Evolutionary conservation across 306 rosid genomes (phyloP).

Genomic region (Morella rubra): DNA sequence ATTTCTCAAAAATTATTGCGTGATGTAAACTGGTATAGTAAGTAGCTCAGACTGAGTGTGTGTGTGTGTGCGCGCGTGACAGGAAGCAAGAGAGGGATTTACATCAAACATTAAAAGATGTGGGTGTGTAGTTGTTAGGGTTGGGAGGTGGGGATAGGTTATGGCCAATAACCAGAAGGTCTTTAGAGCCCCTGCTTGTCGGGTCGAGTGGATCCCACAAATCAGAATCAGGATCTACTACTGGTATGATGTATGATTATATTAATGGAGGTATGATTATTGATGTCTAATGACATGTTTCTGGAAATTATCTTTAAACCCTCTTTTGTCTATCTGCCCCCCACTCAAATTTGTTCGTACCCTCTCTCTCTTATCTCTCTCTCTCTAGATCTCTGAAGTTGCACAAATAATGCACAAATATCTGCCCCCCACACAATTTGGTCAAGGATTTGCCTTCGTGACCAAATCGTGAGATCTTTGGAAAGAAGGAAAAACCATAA

Average conservation of each 20-base stretch:
- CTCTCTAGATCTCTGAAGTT: no score
- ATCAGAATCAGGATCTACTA: slow-evolving; percentile 80
- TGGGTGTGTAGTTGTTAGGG: slow-evolving; percentile 65
- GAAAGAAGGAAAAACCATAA: no score
- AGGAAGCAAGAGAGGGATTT: slow-evolving; percentile 25
- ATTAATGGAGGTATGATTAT: slow-evolving; percentile 39
- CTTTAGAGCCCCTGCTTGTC: slow-evolving; percentile 45
- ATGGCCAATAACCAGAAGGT: slow-evolving; percentile 67
- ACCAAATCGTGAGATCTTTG: no score
- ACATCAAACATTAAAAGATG: slow-evolving; percentile 44
- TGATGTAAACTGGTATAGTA: slow-evolving; percentile 36
- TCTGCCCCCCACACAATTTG: no score
- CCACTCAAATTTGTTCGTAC: slow-evolving; percentile 33
- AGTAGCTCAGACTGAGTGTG: slow-evolving; percentile 31
- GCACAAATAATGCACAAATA: no score
- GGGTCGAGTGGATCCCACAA: slow-evolving; percentile 74
- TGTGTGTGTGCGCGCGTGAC: slow-evolving; percentile 19
- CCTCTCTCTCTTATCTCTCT: no score
- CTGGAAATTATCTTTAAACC: slow-evolving; percentile 26
- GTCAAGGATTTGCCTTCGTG: no score
- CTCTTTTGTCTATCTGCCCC: slow-evolving; percentile 38
- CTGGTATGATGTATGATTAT: slow-evolving; percentile 65
- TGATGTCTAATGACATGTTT: slow-evolving; percentile 35
- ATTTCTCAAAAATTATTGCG: slow-evolving; percentile 40
- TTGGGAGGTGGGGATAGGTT: slow-evolving; percentile 52